Evolutionary conservation across 2,329 filamentous ascomycete genomes (phyloP), one percentile per base, ranked within the genome.

Genomic region (Aureobasidium pullulans): DNA sequence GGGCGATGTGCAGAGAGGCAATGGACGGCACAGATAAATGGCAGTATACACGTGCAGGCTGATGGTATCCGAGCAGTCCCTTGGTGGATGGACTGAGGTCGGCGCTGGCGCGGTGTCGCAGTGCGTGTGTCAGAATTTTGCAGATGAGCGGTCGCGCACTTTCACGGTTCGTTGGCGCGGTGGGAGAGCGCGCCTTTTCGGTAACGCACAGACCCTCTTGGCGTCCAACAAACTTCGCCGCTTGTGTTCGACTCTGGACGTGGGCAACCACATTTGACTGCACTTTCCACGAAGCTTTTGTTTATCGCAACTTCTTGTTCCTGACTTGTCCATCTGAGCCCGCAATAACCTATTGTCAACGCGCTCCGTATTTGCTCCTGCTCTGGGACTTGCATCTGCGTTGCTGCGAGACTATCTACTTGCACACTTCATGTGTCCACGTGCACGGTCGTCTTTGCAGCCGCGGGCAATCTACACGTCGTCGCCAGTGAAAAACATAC

Each of bases 71-170:
- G 19, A 7, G 31, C 16, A 44, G 19, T 5, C 28, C 39, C 29
- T 36, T 15, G 36, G 52, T 44, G 8, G 52, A 44, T 32, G 52
- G 52, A 8, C 28, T 7, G 29, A 36, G 10, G 40, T 47, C 11
- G 32, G 16, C 39, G 53, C 29, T 28, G 53, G 32, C n/a, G 31
- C 19, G 16, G 53, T 31, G 40, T 56, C 16, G 52, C 19, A 40
- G 52, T 42, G 50, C 10, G 16, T 43, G 52, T 44, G 52, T 56
- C 52, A 43, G 53, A 57, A 57, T 57, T 57, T 57, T 57, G 42
- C 53, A 13, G 42, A 46, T 15, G 53, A 39, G 19, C 40, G 39
- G 37, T 39, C 31, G 42, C 31, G 19, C 42, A 32, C 39, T 43
- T 57, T 47, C 32, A 57, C 29, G 53, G 53, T 47, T 32, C 42